These are phyloP conservation scores for Camelina neglecta DNA, from an alignment of 345 rosid genomes.

Conservation along the genomic window DNA sequence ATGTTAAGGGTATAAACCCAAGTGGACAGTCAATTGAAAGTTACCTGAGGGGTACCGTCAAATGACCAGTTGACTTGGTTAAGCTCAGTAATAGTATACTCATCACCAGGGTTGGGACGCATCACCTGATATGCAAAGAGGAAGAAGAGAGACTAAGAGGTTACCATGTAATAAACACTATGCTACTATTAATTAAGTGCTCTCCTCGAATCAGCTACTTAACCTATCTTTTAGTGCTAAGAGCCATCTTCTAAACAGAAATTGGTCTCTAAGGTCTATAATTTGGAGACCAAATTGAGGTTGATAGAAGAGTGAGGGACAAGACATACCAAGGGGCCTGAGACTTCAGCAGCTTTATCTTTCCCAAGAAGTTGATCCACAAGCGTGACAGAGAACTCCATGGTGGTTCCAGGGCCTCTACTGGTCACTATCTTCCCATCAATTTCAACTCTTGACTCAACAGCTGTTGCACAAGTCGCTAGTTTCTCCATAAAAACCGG, in stretches of 20 bases:
- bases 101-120: constrained; percentile 77
- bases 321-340: constrained; percentile 68
- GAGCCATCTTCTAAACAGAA: constrained; percentile 7
- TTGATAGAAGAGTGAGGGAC: not conserved
- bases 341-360: constrained; percentile 80
- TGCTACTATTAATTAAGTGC: not conserved
- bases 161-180: not conserved
- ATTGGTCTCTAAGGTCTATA: not conserved
- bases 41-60: constrained; percentile 63
- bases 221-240: not conserved
- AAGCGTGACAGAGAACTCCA: constrained; percentile 81
- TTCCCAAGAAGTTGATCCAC: constrained; percentile 78
- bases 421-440: constrained; percentile 84
- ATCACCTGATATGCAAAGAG: constrained; percentile 57
- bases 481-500: constrained; percentile 87
- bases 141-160: constrained; percentile 1
- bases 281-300: too few relatives aligned
- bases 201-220: not conserved
- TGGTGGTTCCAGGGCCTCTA: constrained; percentile 88
- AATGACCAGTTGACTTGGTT: constrained; percentile 76
- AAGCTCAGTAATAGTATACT: constrained; percentile 67
- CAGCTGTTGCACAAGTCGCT: constrained; percentile 63
- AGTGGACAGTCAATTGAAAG: constrained; percentile 19
- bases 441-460: constrained; percentile 83
- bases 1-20: not conserved